phyloP scores from a whole-genome alignment of 2,329 filamentous ascomycete species.

The Aspergillus neotritici region DNA sequence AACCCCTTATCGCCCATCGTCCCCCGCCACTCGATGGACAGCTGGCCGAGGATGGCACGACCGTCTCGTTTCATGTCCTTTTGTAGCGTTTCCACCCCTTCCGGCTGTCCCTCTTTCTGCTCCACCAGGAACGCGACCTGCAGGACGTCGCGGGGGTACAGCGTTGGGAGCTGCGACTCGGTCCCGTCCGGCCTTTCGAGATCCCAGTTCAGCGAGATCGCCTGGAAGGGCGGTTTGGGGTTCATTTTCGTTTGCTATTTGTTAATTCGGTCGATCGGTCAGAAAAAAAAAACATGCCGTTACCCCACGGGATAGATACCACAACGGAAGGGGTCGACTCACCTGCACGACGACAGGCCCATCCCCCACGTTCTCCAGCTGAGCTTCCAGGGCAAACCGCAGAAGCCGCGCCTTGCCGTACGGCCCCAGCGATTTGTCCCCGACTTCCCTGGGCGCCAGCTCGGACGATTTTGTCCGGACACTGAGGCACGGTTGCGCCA shows the following conservation, averaged over 20 bases:
- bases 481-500: conserved; percentile 81
- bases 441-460: conserved; percentile 44
- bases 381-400: conserved; percentile 78
- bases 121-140: conserved; percentile 61
- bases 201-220: conserved; percentile 53
- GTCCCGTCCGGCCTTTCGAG: conserved; percentile 29
- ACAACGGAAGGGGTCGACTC: conserved; percentile 12
- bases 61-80: conserved; percentile 46
- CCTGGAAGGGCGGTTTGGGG: conserved; percentile 49
- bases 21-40: conserved; percentile 82
- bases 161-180: conserved; percentile 38
- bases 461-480: conserved; percentile 83
- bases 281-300: no score
- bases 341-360: conserved; percentile 72
- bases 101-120: conserved; percentile 45
- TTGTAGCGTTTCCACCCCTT: conserved; percentile 47
- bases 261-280: background rate
- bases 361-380: conserved; percentile 91
- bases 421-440: conserved; percentile 42
- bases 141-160: conserved; percentile 58
- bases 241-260: conserved; percentile 43
- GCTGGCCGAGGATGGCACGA: conserved; percentile 65
- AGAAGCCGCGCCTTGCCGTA: conserved; percentile 39
- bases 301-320: no score
- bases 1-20: conserved; percentile 86